Base-by-base conservation (phyloP, 2,329 filamentous ascomycete species). In the Simplicillium sp. region DNA sequence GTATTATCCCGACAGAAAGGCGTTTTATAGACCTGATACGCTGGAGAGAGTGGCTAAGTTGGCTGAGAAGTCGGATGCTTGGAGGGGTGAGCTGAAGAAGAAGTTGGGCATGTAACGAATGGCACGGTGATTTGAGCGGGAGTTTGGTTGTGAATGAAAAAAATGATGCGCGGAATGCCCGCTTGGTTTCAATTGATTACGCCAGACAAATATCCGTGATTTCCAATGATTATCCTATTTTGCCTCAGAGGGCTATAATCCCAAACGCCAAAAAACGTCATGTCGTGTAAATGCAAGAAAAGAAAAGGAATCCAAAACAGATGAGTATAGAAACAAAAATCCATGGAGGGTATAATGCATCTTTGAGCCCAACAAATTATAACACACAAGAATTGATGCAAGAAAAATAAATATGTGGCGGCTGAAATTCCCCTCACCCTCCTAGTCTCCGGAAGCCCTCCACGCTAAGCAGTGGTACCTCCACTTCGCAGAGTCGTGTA, bases 401-500 rank as follows among this genome's bases (percentile, higher is more conserved):
- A 35, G 9, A 37, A 37, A 35, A 32, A 13, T 31, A 40, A 13
- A 36, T 31, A 34, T 25, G 16, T 32, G 34, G 14, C 39, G 12
- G 13, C 13, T 25, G 20, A 25, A 25, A 25, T 25, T 25, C 20
- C n/a, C 6, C 20, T 42, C 58, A 62, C 16, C 50, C 57, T 34
- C 52, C 55, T 16, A 53, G 46, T 44, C 57, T 62, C 40, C 65
- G 62, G 46, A 68, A 65, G 11, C 63, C 63, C 40, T 68, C 65
- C 2, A 68, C 58, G 12, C 56, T 56, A 3, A 69, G 57, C 14
- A 57, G 50, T 2, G 64, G 66, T 3, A 69, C 63, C 58, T 90
- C 85, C 34, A 90, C 78, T 34, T 81, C 77, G 48, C 66, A 69
- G 44, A 87, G 73, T 1, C 67, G 66, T 2, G 75, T 70, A 9